Base-by-base conservation (phyloP, 257 asterid genomes). In the Solanum virginianum region DNA sequence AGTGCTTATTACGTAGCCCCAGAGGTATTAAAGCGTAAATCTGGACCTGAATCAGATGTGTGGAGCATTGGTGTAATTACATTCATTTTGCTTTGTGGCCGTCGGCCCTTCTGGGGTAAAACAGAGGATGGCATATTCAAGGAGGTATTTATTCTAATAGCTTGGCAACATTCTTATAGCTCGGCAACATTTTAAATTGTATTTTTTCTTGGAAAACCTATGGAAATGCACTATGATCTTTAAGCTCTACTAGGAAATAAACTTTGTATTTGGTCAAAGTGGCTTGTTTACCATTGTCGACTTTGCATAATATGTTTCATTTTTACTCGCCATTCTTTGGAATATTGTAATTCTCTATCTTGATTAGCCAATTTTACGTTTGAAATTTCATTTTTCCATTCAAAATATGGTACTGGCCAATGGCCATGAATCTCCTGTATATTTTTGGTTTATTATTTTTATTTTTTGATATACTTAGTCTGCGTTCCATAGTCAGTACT, bases 31-130 rank as follows among this genome's bases (percentile, higher is more conserved):
- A 87, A 87, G 88, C 98, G 94, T 84, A 86, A 92, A 88, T 94
- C 98, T 10, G 97, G 95, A 26, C 92, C 93, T 8, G 97, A 94
- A 88, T 95, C 97, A 8, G 98, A 94, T 88, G 94, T 94, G 88
- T 94, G 98, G 98, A 94, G 98, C 59, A 90, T 94, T 53, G 98
- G 98, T 77, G 98, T 94, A 51, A 92, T 94, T 66, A 93, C 98
- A 82, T 94, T 92, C 87, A 94, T 92, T 84, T 94, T 94, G 83
- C 95, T 94, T 32, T 94, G 95, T 86, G 98, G 98, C 56, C 93
- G 98, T 86, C 87, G 97, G 39, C 98, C 98, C 6, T 94, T 93
- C 81, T 93, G 97, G 98, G 90, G 94, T 11, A 89, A 94, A 88
- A 91, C 95, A 7, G 98, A 93, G 83, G 93, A 93, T 17, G 98